Base-by-base conservation (phyloP, 306 rosid species). In the Gastrolobium bilobum region DNA sequence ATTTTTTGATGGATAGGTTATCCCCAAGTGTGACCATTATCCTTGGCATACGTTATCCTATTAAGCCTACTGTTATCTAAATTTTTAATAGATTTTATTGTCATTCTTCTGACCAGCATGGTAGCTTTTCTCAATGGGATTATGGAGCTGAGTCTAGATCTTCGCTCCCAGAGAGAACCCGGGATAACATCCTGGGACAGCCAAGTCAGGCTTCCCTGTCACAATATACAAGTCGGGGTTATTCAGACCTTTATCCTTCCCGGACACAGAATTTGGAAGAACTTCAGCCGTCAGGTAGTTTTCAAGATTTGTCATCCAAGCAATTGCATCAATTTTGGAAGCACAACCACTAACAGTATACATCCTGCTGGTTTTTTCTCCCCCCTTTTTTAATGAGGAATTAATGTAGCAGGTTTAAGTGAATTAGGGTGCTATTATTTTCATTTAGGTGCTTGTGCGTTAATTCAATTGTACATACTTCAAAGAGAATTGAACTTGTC, bases 391-490 rank as follows among this genome's bases (percentile, higher is more conserved):
- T 31, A 11, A 10, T 4, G 34, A 76, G 74, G 69, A 78, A 53
- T 62, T 76, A 39, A 40, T 71, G 57, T 66, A 73, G 84, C 51
- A 73, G 79, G 86, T 75, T 78, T 68, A 71, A 84, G 76, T 75
- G 59, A 86, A 82, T 73, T 76, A 48, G 56, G 89, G 52, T 79
- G 73, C 42, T 46, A 31, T 53, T 65, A 52, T 20, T 20, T 20
- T 29, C 71, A 34, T 61, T 62, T 58, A 10, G 71, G 50, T 81
- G 75, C 61, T 86, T 59, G 73, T 37, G 84, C 73, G 78, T 74
- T 58, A 77, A 74, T 81, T 81, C 87, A 85, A 82, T 76, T 91
- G 96, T 89, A 84, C 85, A 89, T 87, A 79, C 86, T 84, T 77
- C 34, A 26, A 79, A 82, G 64, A 42, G 62, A 68, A 67, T 50